Evolutionary conservation across 345 rosid genomes (phyloP), one percentile per base, ranked within the genome.

Genomic region (Citrus inodora): DNA sequence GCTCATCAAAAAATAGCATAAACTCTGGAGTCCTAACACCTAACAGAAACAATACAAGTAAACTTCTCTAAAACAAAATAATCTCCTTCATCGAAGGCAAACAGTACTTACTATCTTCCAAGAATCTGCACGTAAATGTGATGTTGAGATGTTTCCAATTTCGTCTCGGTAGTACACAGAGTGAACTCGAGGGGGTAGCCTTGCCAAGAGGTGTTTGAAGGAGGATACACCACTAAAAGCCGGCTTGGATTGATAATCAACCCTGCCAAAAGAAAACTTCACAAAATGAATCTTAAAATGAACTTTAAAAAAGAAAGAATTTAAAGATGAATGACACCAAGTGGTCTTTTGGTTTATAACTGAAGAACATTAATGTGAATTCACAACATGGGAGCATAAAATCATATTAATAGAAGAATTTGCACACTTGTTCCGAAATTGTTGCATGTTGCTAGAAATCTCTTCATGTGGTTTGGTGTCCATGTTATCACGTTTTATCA

Each of bases 121-220:
- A 30, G 77, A 86, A 76, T 86, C 93, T n/a, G 87, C 82, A 77
- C 95, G 96, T 67, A 95, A 87, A 80, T 86, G 97, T 61, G 99
- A 95, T 22, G 94, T 86, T 35, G 99, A 95, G 86, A 95, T 91
- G 87, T 93, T 93, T 74, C 99, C 99, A 13, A 97, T 97, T 61
- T 87, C 89, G 85, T 97, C 99, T 70, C 99, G 87, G 81, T 93
- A 94, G 87, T 97, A 97, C 68, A 93, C 98, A 76, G 98, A 94
- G 85, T 93, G 97, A 76, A 94, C 99, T 74, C 90, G 88, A 69
- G 98, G 98, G 24, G 99, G 99, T 51, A 97, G 90, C 73, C 88
- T 87, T 81, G 93, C 97, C 75, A 94, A 82, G 74, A 97, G 96
- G 78, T 80, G 84, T 80, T 78, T 91, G 85, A 97, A 92, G n/a